Evolutionary conservation across 441 rosid genomes (phyloP).

Genomic region (Bocquillonia castaneifolia): DNA sequence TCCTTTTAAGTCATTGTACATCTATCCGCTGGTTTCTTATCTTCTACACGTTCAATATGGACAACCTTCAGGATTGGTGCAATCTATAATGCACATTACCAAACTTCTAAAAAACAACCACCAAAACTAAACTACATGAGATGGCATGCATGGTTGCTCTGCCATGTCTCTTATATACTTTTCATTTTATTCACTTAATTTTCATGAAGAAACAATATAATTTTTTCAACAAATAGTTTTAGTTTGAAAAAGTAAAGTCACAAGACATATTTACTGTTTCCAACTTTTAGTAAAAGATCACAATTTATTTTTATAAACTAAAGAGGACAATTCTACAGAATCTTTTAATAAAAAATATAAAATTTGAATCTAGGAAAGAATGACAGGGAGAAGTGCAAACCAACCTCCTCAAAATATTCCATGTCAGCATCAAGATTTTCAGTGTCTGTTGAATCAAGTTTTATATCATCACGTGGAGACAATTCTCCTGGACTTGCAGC

Average conservation of each 20-base stretch:
- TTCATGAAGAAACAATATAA: not conserved
- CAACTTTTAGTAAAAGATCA: too few species aligned
- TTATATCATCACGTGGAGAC: slow-evolving; percentile 36
- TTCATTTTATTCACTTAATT: not conserved
- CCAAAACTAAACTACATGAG: not conserved
- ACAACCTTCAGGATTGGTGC: not conserved
- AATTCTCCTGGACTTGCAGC: slow-evolving; percentile 35
- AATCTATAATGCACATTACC: not conserved
- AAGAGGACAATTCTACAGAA: too few species aligned
- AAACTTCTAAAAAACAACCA: not conserved
- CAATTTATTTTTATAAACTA: not conserved
- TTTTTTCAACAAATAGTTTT: not conserved
- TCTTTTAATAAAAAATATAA: not conserved
- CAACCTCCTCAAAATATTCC: slow-evolving; percentile 57
- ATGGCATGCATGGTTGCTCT: not conserved
- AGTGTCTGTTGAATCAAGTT: slow-evolving; percentile 36
- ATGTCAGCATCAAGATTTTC: slow-evolving; percentile 43
- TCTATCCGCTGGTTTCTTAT: not conserved
- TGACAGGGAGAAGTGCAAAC: slow-evolving; percentile 18
- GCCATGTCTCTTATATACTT: not conserved
- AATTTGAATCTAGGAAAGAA: not conserved
- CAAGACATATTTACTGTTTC: too few species aligned
- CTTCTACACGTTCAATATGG: not conserved
- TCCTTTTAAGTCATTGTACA: not conserved
- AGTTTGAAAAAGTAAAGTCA: too few species aligned